Evolutionary conservation across 2,329 filamentous ascomycete genomes (phyloP).

Genomic region (Penicillium sumatraense): DNA sequence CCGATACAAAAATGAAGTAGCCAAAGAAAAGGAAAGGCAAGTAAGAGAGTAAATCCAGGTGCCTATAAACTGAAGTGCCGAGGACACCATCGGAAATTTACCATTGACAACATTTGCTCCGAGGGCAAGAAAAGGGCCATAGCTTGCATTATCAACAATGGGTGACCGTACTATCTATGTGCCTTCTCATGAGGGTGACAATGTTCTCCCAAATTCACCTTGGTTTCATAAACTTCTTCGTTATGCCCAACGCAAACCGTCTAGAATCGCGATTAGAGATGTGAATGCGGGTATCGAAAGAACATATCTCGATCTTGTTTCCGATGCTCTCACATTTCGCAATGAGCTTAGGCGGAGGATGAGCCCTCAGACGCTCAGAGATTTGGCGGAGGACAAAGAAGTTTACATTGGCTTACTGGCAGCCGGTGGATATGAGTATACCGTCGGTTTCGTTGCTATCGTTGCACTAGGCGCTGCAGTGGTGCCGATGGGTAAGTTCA

Average conservation of each 20-base stretch:
- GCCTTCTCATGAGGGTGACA: constrained; percentile 33
- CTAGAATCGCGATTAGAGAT: constrained; percentile 35
- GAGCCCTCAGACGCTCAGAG: constrained; percentile 17
- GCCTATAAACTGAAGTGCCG: neutral
- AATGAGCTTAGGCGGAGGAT: constrained; percentile 23
- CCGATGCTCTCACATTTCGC: constrained; percentile 36
- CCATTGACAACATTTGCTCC: neutral
- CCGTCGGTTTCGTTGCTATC: constrained; percentile 40
- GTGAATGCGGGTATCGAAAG: constrained; percentile 37
- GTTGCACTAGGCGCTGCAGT: constrained; percentile 39
- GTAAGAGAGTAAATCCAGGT: neutral
- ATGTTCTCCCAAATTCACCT: constrained; percentile 37
- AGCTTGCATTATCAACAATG: constrained; percentile 17
- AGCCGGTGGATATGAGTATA: constrained; percentile 43
- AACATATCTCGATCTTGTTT: constrained; percentile 38
- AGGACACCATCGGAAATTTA: neutral
- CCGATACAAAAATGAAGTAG: constrained; percentile 12
- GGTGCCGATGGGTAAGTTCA: constrained; percentile 36
- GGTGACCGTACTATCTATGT: constrained; percentile 30
- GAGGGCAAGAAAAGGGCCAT: neutral
- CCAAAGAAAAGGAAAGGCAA: neutral
- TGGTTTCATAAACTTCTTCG: constrained; percentile 39
- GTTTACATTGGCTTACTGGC: constrained; percentile 40
- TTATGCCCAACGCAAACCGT: constrained; percentile 31
- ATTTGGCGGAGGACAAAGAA: constrained; percentile 33